phyloP scores from a whole-genome alignment of 495 filamentous ascomycete genomes.

The Aspergillus homomorphus region DNA sequence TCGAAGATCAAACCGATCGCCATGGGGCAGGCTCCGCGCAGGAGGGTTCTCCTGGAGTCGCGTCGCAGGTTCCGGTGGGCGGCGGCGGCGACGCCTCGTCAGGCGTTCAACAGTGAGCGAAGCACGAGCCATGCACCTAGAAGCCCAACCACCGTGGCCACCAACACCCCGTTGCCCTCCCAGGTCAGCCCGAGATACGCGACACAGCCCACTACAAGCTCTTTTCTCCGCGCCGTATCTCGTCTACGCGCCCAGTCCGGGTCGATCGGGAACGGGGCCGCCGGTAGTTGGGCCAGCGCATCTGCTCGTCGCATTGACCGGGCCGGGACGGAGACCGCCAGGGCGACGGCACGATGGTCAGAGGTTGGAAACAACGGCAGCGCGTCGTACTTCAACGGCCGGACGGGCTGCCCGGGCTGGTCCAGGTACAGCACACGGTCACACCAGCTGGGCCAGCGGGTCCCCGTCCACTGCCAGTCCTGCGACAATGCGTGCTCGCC shows the following conservation, averaged over 20 bases:
- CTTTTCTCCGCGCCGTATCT: constrained; percentile 50
- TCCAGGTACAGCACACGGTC: constrained; percentile 82
- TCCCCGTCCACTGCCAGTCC: constrained; percentile 70
- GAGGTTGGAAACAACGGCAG: constrained; percentile 72
- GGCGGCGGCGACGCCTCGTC: background rate
- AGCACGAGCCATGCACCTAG: constrained; percentile 47
- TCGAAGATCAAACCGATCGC: constrained; percentile 1
- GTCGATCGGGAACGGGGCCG: constrained; percentile 54
- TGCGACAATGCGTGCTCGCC: constrained; percentile 34
- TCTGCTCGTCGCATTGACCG: constrained; percentile 25
- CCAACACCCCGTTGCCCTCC: constrained; percentile 53
- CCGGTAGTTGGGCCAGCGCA: constrained; percentile 16
- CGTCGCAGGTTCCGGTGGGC: background rate
- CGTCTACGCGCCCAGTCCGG: constrained; percentile 48
- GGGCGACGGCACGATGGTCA: constrained; percentile 81
- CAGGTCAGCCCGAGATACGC: constrained; percentile 59
- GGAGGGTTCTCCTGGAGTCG: background rate
- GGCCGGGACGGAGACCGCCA: constrained; percentile 59
- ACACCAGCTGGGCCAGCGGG: constrained; percentile 91
- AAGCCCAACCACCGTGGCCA: constrained; percentile 41
- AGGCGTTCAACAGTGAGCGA: constrained; percentile 27
- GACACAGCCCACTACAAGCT: constrained; percentile 55
- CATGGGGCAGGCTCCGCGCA: constrained; percentile 1
- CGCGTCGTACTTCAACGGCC: constrained; percentile 61
- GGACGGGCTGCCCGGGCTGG: constrained; percentile 31